A percentile compares a stretch with the other conserved stretches of the same genome.
phyloP scores from a whole-genome alignment of 179 eudicot species.

The Patellifolia procumbens region DNA sequence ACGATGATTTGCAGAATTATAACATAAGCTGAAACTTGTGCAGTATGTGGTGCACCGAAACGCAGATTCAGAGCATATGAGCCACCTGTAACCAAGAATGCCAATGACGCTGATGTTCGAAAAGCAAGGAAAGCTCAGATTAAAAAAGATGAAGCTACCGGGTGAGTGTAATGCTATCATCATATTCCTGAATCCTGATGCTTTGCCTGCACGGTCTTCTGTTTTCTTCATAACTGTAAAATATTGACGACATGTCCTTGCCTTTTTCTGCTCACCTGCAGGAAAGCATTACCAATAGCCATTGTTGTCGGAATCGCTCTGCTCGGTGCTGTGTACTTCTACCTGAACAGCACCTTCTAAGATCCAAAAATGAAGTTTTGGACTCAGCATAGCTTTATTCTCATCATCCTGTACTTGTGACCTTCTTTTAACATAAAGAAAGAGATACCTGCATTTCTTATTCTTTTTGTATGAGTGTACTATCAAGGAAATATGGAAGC shows the following conservation, averaged over 20 bases:
- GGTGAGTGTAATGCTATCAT: constrained; percentile 44
- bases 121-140: constrained; percentile 80
- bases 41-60: constrained; percentile 97
- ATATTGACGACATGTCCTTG: neutral
- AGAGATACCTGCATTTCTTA: constrained; percentile 24
- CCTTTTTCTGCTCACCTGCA: constrained; percentile 28
- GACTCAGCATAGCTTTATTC: neutral
- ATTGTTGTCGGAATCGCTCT: constrained; percentile 68
- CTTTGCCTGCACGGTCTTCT: neutral
- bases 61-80: constrained; percentile 82
- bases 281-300: constrained; percentile 82
- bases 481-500: constrained; percentile 8
- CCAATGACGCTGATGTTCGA: constrained; percentile 60
- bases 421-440: neutral
- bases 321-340: constrained; percentile 69
- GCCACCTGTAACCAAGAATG: constrained; percentile 64
- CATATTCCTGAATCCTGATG: neutral
- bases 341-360: constrained; percentile 60
- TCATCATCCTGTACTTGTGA: constrained; percentile 6
- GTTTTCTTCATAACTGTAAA: neutral
- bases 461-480: constrained; percentile 27
- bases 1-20: neutral
- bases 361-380: constrained; percentile 11
- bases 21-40: constrained; percentile 21
- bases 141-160: constrained; percentile 76